Conservation (phyloP, 1,139 yeast species). For the Wickerhamomyces sp. region DNA sequence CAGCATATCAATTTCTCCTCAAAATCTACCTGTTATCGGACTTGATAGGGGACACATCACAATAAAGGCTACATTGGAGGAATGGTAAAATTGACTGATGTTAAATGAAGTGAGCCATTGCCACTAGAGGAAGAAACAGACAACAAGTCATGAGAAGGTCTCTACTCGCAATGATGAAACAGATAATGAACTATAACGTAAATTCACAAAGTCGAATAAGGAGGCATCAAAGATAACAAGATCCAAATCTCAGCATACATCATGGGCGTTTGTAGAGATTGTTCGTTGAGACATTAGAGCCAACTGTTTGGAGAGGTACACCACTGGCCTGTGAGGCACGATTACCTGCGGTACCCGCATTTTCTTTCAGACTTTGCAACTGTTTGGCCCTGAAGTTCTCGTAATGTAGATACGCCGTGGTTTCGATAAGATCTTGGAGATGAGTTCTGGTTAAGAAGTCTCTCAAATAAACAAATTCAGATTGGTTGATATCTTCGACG, state of each 20-base stretch:
- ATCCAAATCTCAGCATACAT: neutral
- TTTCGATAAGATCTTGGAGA: conserved; percentile 91
- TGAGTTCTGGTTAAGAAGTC: conserved; percentile 94
- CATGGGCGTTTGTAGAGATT: conserved; percentile 19
- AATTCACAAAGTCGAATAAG: too few relatives aligned
- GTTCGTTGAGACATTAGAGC: conserved; percentile 9
- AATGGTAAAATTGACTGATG: too few relatives aligned
- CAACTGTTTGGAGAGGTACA: conserved; percentile 3
- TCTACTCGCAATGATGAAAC: too few relatives aligned
- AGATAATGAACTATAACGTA: too few relatives aligned
- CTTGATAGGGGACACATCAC: too few relatives aligned
- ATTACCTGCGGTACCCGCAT: conserved; percentile 38
- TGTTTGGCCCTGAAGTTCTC: conserved; percentile 93
- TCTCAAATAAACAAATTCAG: conserved; percentile 91
- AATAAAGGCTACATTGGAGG: too few relatives aligned
- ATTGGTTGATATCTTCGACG: conserved; percentile 88
- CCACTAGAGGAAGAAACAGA: too few relatives aligned
- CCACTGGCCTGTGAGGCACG: conserved; percentile 19
- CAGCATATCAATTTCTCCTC: too few relatives aligned
- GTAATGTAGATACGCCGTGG: conserved; percentile 84
- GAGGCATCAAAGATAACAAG: too few relatives aligned
- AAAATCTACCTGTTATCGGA: too few relatives aligned
- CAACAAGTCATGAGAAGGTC: too few relatives aligned
- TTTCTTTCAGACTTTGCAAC: conserved; percentile 88
- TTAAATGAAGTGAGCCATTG: too few relatives aligned